Conservation (phyloP, 768 basidiomycete species). For the Amyloporia xantha region DNA sequence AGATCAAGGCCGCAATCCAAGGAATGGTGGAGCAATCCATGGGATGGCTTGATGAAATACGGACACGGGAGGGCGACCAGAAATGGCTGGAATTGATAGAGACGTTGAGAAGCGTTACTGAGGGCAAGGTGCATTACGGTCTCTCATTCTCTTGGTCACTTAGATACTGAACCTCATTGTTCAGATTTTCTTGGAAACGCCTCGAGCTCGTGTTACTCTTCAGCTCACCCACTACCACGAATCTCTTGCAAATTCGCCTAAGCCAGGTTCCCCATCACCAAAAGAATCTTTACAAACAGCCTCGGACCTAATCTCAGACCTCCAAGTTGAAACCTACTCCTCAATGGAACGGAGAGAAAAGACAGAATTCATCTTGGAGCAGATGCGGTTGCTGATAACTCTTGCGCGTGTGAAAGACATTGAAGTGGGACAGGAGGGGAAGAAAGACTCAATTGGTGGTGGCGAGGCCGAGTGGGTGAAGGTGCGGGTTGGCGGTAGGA, state of each 20-base stretch:
- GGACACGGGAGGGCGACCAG: constrained; percentile 56
- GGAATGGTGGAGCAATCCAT: constrained; percentile 87
- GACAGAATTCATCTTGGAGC: constrained; percentile 96
- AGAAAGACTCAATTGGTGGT: constrained; percentile 54
- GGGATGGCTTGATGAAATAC: constrained; percentile 74
- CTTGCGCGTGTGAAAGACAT: constrained; percentile 73
- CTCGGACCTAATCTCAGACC: constrained; percentile 86
- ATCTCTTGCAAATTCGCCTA: constrained; percentile 43
- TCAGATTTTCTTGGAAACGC: constrained; percentile 95
- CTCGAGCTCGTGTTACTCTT: constrained; percentile 89
- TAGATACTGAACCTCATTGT: neutral
- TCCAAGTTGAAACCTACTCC: constrained; percentile 98
- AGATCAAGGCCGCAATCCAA: constrained; percentile 85
- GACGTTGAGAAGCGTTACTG: constrained; percentile 85
- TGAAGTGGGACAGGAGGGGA: constrained; percentile 50
- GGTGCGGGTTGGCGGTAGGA: constrained; percentile 85
- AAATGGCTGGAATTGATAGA: constrained; percentile 86
- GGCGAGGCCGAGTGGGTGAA: constrained; percentile 92
- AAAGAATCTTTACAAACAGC: constrained; percentile 79
- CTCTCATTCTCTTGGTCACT: constrained; percentile 1
- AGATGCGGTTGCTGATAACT: constrained; percentile 85
- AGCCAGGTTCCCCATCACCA: constrained; percentile 29
- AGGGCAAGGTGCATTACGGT: constrained; percentile 75
- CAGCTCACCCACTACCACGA: constrained; percentile 84
- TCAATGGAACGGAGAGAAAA: constrained; percentile 98